Base-by-base conservation (phyloP, 2,329 filamentous ascomycete genomes). In the Sporothrix protearum region DNA sequence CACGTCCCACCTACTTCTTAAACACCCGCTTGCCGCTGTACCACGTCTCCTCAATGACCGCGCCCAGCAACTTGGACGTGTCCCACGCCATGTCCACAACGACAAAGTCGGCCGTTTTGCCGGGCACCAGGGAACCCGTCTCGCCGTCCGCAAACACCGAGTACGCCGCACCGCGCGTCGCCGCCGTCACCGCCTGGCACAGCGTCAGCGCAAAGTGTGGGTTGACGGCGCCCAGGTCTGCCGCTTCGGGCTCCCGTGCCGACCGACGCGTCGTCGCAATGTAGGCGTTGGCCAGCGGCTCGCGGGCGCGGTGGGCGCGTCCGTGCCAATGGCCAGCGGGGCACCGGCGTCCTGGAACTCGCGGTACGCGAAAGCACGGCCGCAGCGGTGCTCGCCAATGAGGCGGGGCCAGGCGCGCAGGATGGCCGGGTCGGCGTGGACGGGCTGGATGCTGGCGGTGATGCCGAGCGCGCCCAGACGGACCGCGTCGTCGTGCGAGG, bases 341-440 rank as follows among this genome's bases (percentile, higher is more conserved):
- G 87, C 86, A 1, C 87, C 87, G 0, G 81, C 80, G 57, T 86
- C 84, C 1, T 82, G 82, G 73, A 90, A 89, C 63, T 90, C 88
- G 55, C 83, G 83, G 77, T 91, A 91, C 0, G 89, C 86, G 75
- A 91, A 91, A 0, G 87, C 88, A 16, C 88, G 82, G 68, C 81
- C 81, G 79, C 88, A 86, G 0, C 88, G 82, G 19, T 83, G 79
- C 12, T 79, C 77, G 1, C 87, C 88, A 3, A 91, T 79, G 19
- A 91, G 82, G 8, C 81, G 79, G 0, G 87, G 87, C 87, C 89
- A 91, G 0, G 87, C 88, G 36, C 84, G 81, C 2, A 91, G 79
- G 71, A 90, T 88, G 0, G 87, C 86, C 0, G 89, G 89, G 72
- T 88, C 87, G 0, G 85, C 82, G 73, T 89, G 87, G 0, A 88